Evolutionary conservation across 2,329 filamentous ascomycete species (phyloP), one percentile per base, ranked within the genome.

Genomic region (Colletotrichum orbiculare): DNA sequence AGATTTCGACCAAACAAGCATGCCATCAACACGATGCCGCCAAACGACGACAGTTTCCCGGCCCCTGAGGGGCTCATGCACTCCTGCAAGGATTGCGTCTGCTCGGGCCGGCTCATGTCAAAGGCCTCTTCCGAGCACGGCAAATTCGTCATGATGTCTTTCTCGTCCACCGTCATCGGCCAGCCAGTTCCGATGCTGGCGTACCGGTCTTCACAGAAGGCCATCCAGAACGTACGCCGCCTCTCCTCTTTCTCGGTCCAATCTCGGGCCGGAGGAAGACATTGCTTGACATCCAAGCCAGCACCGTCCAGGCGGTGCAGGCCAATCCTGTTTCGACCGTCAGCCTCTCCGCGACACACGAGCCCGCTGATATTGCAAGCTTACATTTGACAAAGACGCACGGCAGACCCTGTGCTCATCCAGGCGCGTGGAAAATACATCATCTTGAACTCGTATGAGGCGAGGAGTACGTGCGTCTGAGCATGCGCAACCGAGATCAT

Each of bases 391-490:
- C 88, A 87, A 58, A 98, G 78, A 54, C 95, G 87, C n/a, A 91
- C 87, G 5, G 91, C 91, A 67, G 92, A 85, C 25, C 95, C 96
- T 3, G 92, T 91, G 70, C 92, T 97, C 80, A 97, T 88, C 96
- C 96, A 98, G 1, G 96, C 96, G 69, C 96, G 85, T 1, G 96
- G 95, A 71, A 98, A 98, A 76, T 94, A 96, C 92, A 98, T 97
- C 85, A 92, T 91, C 79, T 95, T 97, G 82, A 97, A 98, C 76
- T 99, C 96, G 72, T 97, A 97, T 0, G 87, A 89, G 6, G 89
- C 87, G 52, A 96, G 83, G 17, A 98, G 81, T 34, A 89, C 83
- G 85, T 96, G 96, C 1, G 92, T 88, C 76, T 99, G 96, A 54
- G 91, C 92, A 76, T 97, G 93, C 13, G 91, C 90, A 37, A 97